phyloP scores from a whole-genome alignment of 495 filamentous ascomycete genomes.

The Lasiosphaeria hispida region DNA sequence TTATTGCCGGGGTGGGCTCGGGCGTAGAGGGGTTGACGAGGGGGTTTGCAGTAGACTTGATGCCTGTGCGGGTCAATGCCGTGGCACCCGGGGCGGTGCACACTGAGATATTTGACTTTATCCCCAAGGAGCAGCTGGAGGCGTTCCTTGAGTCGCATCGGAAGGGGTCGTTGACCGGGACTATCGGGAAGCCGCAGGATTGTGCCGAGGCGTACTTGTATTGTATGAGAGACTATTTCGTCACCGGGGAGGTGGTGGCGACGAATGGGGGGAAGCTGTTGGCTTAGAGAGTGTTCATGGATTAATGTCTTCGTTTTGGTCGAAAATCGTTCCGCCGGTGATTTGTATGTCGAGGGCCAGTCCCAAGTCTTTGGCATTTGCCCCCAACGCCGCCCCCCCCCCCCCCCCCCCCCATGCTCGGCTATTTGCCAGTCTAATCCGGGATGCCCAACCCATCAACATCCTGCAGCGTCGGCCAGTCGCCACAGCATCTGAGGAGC shows the following conservation, averaged over 20 bases:
- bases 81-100: slow-evolving; percentile 48
- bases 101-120: slow-evolving; percentile 45
- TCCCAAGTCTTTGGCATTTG: too few relatives aligned
- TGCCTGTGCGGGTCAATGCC: slow-evolving; percentile 20
- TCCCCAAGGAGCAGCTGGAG: slow-evolving; percentile 23
- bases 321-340: too few relatives aligned
- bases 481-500: not conserved
- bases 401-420: too few relatives aligned
- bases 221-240: slow-evolving; percentile 52
- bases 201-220: slow-evolving; percentile 63
- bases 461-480: not conserved
- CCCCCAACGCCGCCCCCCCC: too few relatives aligned
- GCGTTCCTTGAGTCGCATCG: slow-evolving; percentile 32
- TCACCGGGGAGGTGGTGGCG: slow-evolving; percentile 8
- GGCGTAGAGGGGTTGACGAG: slow-evolving; percentile 13
- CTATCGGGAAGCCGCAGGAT: slow-evolving; percentile 52
- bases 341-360: too few relatives aligned
- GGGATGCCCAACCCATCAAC: slow-evolving; percentile 3
- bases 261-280: slow-evolving; percentile 17
- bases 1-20: slow-evolving; percentile 3
- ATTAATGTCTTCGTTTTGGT: too few relatives aligned
- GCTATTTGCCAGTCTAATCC: not conserved
- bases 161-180: slow-evolving; percentile 37
- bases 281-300: not conserved
- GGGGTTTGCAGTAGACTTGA: slow-evolving; percentile 17